Evolutionary conservation across 176 grass and related monocot genomes (phyloP), one percentile per base, ranked within the genome.

Genomic region (Hordeum marinum): DNA sequence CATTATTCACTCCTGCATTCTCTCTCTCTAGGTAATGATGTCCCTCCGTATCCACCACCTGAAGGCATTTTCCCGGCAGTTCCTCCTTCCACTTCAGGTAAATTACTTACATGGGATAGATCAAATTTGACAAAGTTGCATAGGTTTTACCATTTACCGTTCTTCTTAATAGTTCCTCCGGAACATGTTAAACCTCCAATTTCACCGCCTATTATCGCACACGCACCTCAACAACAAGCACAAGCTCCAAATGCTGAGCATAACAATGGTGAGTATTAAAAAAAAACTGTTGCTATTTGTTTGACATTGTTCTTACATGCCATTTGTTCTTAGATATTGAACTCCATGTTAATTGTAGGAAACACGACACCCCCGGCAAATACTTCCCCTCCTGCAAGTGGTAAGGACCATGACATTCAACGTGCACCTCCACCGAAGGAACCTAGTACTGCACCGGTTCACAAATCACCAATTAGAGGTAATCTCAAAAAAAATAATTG

Each of bases 61-160:
- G 83, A 77, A 88, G 89, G 87, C 68, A 97, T 64, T 76, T 79
- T 82, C 73, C 82, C 83, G 4, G 82, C 72, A 37, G 37, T 87
- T 80, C 76, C 81, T 85, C 94, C 91, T 85, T 84, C 86, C 13
- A 14, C 80, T 82, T 41, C 87, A 94, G 89, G 94, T 94, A 94
- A 82, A 63, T 61, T 5, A 43, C 29, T 76, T 50, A 6, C 57
- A 46, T 25, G 2, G 18, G 67, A 59, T 81, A 15, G 24, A 80
- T 62, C 15, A 68, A 83, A 61, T 40, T 65, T 46, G 27, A 48
- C 52, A 43, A 43, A 14, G 26, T 54, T 59, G 23, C 27, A 61
- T 85, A 52, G 83, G 18, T 60, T 73, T 77, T 36, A 48, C 20
- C 8, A 42, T 76, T 87, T 90, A 54, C 24, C 13, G 23, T 74